Conservation (phyloP, 2,329 filamentous ascomycete genomes). For the Dichotomopilus funicola region DNA sequence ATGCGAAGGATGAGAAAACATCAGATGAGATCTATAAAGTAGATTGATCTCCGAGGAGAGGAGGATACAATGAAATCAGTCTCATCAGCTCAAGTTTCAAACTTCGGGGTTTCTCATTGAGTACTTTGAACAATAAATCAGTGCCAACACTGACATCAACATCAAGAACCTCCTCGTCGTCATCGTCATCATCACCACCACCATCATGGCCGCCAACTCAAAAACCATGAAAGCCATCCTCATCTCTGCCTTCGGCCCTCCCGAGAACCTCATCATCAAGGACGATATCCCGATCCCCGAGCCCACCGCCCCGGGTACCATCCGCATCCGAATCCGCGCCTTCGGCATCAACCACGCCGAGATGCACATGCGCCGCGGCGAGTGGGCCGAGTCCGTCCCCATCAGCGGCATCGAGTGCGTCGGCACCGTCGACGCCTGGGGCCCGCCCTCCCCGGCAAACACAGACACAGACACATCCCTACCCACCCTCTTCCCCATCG, state of each 20-base stretch:
- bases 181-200: not conserved
- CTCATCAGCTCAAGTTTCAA: not conserved
- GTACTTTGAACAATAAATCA: not conserved
- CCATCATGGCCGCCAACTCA: not conserved
- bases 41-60: not conserved
- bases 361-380: slow-evolving; percentile 40
- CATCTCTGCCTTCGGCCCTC: slow-evolving; percentile 29
- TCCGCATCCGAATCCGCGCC: slow-evolving; percentile 32
- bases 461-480: no score
- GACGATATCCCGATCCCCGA: not conserved
- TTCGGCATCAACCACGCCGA: slow-evolving; percentile 41
- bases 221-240: slow-evolving; percentile 31
- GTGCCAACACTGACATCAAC: no score
- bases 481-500: slow-evolving; percentile 21
- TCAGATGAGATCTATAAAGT: not conserved
- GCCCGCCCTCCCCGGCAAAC: no score
- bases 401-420: slow-evolving; percentile 38
- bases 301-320: slow-evolving; percentile 24
- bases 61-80: not conserved
- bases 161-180: not conserved
- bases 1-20: not conserved
- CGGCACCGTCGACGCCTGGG: slow-evolving; percentile 32
- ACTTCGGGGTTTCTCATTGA: not conserved
- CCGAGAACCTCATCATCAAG: slow-evolving; percentile 28
- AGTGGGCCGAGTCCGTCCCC: slow-evolving; percentile 34